phyloP scores from a whole-genome alignment of 345 rosid species.

The Ailanthus altissimus region DNA sequence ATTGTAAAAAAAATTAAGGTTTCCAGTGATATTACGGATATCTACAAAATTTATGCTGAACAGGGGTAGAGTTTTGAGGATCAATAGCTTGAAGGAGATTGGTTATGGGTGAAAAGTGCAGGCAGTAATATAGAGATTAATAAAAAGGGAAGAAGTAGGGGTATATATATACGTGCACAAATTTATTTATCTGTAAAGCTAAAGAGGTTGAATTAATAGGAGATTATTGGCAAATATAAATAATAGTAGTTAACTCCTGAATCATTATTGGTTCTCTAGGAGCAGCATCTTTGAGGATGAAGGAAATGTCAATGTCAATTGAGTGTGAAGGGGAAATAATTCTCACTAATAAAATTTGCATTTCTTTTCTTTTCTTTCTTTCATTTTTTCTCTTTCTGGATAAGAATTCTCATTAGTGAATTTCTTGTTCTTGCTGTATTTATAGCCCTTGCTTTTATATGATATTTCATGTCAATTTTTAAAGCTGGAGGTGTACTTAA shows the following conservation, averaged over 20 bases:
- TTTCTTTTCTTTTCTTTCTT: too few species aligned
- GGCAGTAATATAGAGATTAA: neutral
- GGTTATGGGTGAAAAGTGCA: neutral
- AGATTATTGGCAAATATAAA: neutral
- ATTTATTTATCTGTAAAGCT: too few species aligned
- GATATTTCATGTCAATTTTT: neutral
- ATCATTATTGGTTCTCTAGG: too few species aligned
- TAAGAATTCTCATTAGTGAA: neutral
- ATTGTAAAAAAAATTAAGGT: neutral
- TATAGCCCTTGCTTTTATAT: neutral
- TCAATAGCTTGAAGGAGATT: neutral
- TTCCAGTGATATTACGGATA: neutral
- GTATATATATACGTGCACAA: neutral
- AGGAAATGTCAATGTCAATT: too few species aligned
- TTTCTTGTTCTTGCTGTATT: neutral
- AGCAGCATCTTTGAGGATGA: too few species aligned
- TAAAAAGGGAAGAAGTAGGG: neutral
- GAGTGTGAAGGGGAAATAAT: neutral
- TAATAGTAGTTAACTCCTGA: neutral
- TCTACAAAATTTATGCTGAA: neutral
- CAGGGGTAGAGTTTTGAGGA: neutral
- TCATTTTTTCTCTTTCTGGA: too few species aligned
- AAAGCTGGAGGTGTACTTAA: neutral
- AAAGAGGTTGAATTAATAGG: neutral
- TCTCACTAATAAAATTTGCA: too few species aligned